A percentile compares a stretch with the other conserved stretches of the same genome.
Conservation (phyloP, 495 filamentous ascomycete genomes). For the Oidiodendron maius region DNA sequence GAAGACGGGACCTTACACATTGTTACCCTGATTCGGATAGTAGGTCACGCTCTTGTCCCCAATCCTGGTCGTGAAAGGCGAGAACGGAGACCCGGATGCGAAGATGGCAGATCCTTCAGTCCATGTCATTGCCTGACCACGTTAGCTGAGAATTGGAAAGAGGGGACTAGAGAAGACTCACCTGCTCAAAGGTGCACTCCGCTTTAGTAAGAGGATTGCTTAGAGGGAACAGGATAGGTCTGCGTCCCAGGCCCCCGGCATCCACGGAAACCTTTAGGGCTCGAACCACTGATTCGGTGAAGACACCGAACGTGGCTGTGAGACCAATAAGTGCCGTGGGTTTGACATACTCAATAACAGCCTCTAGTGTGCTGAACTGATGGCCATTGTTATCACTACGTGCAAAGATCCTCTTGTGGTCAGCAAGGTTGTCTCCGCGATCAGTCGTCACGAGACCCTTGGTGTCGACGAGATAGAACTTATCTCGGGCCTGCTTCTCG, state of each 20-base stretch:
- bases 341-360: slow-evolving; percentile 88
- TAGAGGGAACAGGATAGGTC: slow-evolving; percentile 88
- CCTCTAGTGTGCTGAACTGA: slow-evolving; percentile 84
- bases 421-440: slow-evolving; percentile 87
- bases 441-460: slow-evolving; percentile 92
- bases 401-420: slow-evolving; percentile 98
- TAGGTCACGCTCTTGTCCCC: slow-evolving; percentile 63
- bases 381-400: slow-evolving; percentile 86
- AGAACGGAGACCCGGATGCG: slow-evolving; percentile 92
- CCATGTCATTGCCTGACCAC: slow-evolving; percentile 56
- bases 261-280: slow-evolving; percentile 65
- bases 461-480: slow-evolving; percentile 98
- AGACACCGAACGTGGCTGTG: slow-evolving; percentile 89
- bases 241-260: slow-evolving; percentile 65
- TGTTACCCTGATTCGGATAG: slow-evolving; percentile 87
- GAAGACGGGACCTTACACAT: slow-evolving; percentile 35
- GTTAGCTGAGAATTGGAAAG: background rate
- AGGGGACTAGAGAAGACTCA: background rate
- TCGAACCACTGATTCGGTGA: slow-evolving; percentile 79
- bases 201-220: slow-evolving; percentile 94
- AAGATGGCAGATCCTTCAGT: slow-evolving; percentile 90
- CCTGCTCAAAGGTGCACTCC: slow-evolving; percentile 90
- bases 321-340: slow-evolving; percentile 93
- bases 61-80: slow-evolving; percentile 56
- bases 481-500: slow-evolving; percentile 81